Evolutionary conservation across 768 basidiomycete genomes (phyloP), one percentile per base, ranked within the genome.

Genomic region (Imleria badia): DNA sequence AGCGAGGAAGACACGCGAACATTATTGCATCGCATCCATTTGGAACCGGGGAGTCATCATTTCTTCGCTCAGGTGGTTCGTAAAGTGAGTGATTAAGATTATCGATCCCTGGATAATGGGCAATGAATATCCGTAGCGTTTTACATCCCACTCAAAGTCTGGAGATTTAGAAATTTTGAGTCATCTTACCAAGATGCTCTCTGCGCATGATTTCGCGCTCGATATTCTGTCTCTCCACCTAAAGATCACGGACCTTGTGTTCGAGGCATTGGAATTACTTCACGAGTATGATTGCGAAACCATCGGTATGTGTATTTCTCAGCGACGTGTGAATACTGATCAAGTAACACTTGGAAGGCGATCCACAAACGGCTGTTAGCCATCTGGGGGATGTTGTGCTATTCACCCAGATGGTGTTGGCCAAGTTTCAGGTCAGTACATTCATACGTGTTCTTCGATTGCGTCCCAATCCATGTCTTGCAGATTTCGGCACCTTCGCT

Each of bases 321-420:
- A 38, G 40, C 11, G 29, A 40, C 17, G 15, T n/a, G 26, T 23
- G 33, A 26, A 43, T 45, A 36, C 10, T 43, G 35, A 36, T 30
- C 48, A 34, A 36, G 12, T 35, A 54, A 35, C 35, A 17, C 26
- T 26, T 26, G 26, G 6, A 57, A 92, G 90, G 90, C 44, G 90
- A 92, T 69, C 91, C 91, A 17, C 91, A 91, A 69, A 87, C 85
- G 17, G 90, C 90, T 6, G 81, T 91, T 36, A 83, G 80, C 55
- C 86, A 89, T 66, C 73, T 91, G 2, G 91, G 91, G 4, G 81
- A 90, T 58, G 79, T 92, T n/a, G 86, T 91, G 15, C 64, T 92
- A 35, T 90, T 92, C 62, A 69, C 82, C 8, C 89, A 92, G 66
- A 79, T 81, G 58, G 77, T 80, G 17, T 69, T 87, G 33, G 76